A percentile compares a stretch with the other conserved stretches of the same genome.
phyloP scores from a whole-genome alignment of 805 yeast genomes.

The Schizosaccharomyces osmophilus region DNA sequence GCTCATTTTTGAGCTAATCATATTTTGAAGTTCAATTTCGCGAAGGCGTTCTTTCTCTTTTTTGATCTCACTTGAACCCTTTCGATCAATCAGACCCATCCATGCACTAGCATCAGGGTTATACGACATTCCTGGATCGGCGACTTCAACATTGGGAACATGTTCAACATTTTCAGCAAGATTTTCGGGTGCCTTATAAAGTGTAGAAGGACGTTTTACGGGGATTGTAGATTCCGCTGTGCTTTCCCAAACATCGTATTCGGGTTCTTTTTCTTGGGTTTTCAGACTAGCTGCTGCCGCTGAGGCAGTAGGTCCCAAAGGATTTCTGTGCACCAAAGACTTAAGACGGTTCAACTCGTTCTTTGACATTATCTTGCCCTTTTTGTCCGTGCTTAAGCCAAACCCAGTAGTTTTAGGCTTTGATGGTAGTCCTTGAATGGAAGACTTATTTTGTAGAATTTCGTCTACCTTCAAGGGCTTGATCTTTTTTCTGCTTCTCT shows the following conservation, averaged over 20 bases:
- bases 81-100: constrained; percentile 45
- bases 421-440: constrained; percentile 20
- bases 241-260: constrained; percentile 15
- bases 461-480: constrained; percentile 30
- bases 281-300: constrained; percentile 2
- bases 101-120: constrained; percentile 73
- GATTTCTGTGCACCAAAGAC: constrained; percentile 13
- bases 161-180: constrained; percentile 23
- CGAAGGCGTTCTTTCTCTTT: constrained; percentile 31
- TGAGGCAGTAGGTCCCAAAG: constrained; percentile 20
- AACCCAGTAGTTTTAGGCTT: constrained; percentile 7
- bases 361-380: constrained; percentile 32
- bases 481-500: constrained; percentile 14
- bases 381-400: neutral
- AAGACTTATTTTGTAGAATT: constrained; percentile 53
- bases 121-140: constrained; percentile 77
- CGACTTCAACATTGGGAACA: constrained; percentile 18
- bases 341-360: constrained; percentile 34
- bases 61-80: constrained; percentile 27
- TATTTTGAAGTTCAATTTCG: constrained; percentile 36
- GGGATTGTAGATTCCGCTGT: constrained; percentile 10
- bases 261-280: constrained; percentile 7
- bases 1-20: constrained; percentile 39
- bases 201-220: constrained; percentile 16
- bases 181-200: constrained; percentile 32